Conservation (phyloP, 305 asterid species). For the Rubia occidens region DNA sequence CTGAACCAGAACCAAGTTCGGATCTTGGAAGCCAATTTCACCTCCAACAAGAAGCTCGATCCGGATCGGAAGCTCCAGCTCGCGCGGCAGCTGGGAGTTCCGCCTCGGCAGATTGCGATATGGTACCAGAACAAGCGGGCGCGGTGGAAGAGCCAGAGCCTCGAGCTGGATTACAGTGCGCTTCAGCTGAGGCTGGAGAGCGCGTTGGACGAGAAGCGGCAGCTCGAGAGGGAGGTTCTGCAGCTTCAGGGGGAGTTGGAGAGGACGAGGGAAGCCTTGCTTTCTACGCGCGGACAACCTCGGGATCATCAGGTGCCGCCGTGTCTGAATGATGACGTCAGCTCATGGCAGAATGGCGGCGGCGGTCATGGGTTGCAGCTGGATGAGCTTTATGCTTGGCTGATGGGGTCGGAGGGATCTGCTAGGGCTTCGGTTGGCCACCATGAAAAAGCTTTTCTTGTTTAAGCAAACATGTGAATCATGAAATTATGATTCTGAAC, state of each 20-base stretch:
- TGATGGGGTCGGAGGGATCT: slow-evolving; percentile 20
- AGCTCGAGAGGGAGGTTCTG: slow-evolving; percentile 39
- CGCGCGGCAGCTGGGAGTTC: slow-evolving; percentile 50
- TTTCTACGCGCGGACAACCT: neutral
- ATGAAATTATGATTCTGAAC: neutral
- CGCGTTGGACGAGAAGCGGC: slow-evolving; percentile 33
- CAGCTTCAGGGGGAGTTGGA: slow-evolving; percentile 40
- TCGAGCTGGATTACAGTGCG: slow-evolving; percentile 42
- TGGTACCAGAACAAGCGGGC: slow-evolving; percentile 85
- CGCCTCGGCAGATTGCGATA: slow-evolving; percentile 61
- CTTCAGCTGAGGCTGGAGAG: slow-evolving; percentile 36
- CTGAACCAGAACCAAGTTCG: slow-evolving; percentile 48
- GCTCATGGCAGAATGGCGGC: slow-evolving; percentile 23
- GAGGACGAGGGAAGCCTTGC: slow-evolving; percentile 27
- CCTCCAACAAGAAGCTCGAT: slow-evolving; percentile 49
- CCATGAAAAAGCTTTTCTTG: slow-evolving; percentile 13
- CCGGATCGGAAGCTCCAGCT: slow-evolving; percentile 46
- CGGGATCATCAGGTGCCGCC: slow-evolving; percentile 11
- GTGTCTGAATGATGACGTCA: slow-evolving; percentile 15
- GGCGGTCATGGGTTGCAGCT: slow-evolving; percentile 13
- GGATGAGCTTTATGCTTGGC: slow-evolving; percentile 25
- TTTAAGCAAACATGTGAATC: neutral
- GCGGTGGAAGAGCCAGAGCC: slow-evolving; percentile 59
- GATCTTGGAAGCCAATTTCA: slow-evolving; percentile 48
- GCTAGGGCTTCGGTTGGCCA: slow-evolving; percentile 9